Base-by-base conservation (phyloP, 2,329 filamentous ascomycete genomes). In the Alternaria arbusti region DNA sequence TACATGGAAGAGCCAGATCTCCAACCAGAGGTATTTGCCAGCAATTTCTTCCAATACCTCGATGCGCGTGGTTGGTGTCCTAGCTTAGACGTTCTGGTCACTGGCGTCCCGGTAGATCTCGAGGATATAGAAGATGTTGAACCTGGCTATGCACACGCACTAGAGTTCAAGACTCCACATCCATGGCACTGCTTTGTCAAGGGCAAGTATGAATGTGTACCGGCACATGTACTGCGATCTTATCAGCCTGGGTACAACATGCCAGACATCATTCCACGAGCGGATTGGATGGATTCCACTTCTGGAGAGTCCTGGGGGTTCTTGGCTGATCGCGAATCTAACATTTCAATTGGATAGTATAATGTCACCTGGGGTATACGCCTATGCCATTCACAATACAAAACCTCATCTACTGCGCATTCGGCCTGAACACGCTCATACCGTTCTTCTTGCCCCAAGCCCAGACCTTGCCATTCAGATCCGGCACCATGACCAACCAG, bases 381-480 rank as follows among this genome's bases (percentile, higher is more conserved):
- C 9, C 3, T 17, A 52, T 36, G 20, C 9, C 8, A 23, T 12
- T 22, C 13, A 25, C 5, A 36, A n/a, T 36, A 17, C 28, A 25
- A 40, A 30, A n/a, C n/a, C 7, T 12, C 12, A 25, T 15, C 56
- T 73, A 74, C 32, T 76, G 73, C 9, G 73, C 72, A 50, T 77
- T 68, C n/a, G 60, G 65, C 57, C 63, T 73, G 25, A 74, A 71
- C 25, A 60, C 62, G 3, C 72, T 73, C 78, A 80, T 80, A 0
- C 86, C 87, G 63, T 87, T 82, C 75, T 85, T 83, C 77, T 84
- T 85, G 5, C 87, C 88, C 82, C 85, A 89, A 26, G 83, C 81
- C 78, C 83, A 86, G 13, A 87, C 85, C 74, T 87, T 88, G 25
- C 79, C 78, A 57, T 87, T 84, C 74, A 89, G 78, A 74, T 89